Evolutionary conservation across 306 rosid species (phyloP).

Genomic region (Dicorynia guianensis): DNA sequence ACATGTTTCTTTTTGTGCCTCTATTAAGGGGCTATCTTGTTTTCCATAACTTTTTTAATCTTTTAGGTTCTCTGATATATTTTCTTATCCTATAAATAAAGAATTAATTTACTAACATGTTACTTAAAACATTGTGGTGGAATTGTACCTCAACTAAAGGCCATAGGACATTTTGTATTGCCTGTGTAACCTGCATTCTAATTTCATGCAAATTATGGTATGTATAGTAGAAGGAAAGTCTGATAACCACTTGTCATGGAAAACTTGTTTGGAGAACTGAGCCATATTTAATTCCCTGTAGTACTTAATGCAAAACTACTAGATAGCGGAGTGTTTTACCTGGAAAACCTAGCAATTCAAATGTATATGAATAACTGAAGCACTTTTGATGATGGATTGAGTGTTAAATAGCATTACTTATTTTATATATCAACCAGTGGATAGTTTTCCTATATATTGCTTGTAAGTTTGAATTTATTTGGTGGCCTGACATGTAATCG

Average conservation of each 20-base stretch:
- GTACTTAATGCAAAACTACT: neutral
- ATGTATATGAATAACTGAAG: neutral
- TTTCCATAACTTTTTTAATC: too few species aligned
- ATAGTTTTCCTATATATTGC: slow-evolving; percentile 16
- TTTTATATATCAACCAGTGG: neutral
- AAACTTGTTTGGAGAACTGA: neutral
- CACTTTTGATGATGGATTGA: too few species aligned
- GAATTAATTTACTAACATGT: neutral
- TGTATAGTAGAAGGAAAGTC: neutral
- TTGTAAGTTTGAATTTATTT: slow-evolving; percentile 3
- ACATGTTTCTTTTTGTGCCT: too few species aligned
- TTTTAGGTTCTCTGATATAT: too few species aligned
- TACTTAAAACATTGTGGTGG: neutral
- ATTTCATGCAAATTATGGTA: neutral
- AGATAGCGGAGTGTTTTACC: too few species aligned
- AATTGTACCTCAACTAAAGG: slow-evolving; percentile 5
- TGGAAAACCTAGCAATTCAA: too few species aligned
- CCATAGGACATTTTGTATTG: neutral
- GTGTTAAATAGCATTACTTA: neutral
- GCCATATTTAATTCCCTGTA: slow-evolving; percentile 1
- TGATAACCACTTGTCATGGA: slow-evolving; percentile 6
- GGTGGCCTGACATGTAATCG: slow-evolving; percentile 26
- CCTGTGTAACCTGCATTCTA: neutral
- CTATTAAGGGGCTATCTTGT: too few species aligned
- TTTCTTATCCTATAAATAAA: too few species aligned